phyloP scores from a whole-genome alignment of 768 basidiomycete species.

The Boletus huronensis region DNA sequence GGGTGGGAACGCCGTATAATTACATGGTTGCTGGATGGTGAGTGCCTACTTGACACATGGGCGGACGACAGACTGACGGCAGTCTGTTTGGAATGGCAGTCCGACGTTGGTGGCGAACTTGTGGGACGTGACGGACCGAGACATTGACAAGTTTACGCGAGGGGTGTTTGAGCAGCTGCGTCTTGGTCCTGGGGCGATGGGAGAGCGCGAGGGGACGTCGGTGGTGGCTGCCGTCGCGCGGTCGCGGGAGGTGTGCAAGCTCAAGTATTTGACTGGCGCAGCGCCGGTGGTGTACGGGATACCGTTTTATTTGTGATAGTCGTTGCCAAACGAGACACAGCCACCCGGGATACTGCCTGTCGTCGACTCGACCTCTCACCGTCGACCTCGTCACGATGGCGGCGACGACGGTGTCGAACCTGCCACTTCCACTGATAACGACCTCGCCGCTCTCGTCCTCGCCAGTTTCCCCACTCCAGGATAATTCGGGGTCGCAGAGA shows the following conservation, averaged over 20 bases:
- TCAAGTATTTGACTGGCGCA: constrained; percentile 92
- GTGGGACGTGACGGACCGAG: constrained; percentile 98
- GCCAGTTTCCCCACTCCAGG: constrained; percentile 10
- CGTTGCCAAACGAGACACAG: constrained; percentile 2
- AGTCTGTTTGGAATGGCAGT: constrained; percentile 37
- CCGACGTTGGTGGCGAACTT: constrained; percentile 92
- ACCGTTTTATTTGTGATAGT: constrained; percentile 71
- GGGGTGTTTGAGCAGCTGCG: constrained; percentile 73
- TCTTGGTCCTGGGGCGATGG: constrained; percentile 38
- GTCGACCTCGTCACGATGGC: constrained; percentile 3
- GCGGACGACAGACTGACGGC: background rate
- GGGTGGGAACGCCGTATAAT: constrained; percentile 86
- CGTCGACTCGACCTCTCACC: no score
- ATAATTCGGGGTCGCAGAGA: constrained; percentile 15
- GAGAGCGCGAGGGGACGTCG: constrained; percentile 31
- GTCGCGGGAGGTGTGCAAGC: constrained; percentile 78
- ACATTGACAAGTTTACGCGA: constrained; percentile 91
- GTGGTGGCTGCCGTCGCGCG: constrained; percentile 77
- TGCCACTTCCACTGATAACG: constrained; percentile 14
- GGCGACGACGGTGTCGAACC: constrained; percentile 7
- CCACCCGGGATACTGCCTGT: constrained; percentile 7
- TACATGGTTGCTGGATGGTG: constrained; percentile 99
- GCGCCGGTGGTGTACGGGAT: constrained; percentile 95
- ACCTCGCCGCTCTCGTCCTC: constrained; percentile 14
- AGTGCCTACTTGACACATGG: constrained; percentile 32